phyloP scores from a whole-genome alignment of 495 filamentous ascomycete genomes.

The Podospora conica region DNA sequence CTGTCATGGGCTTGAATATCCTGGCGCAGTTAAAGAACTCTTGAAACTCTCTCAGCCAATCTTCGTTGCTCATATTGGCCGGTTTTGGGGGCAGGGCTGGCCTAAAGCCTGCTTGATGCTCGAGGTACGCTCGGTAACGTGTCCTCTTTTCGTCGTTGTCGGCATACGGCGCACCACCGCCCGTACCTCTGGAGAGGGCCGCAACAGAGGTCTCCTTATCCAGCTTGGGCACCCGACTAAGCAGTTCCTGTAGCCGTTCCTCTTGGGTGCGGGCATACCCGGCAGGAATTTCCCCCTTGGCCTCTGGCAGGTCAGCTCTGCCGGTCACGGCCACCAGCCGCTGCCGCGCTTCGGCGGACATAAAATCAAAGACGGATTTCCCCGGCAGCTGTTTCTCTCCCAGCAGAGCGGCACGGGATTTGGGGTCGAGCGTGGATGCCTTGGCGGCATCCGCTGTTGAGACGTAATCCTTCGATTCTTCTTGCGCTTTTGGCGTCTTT shows the following conservation, averaged over 20 bases:
- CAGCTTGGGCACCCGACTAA: slow-evolving; percentile 60
- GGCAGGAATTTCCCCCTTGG: slow-evolving; percentile 64
- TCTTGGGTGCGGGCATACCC: slow-evolving; percentile 54
- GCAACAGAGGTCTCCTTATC: slow-evolving; percentile 67
- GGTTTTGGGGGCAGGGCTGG: slow-evolving; percentile 51
- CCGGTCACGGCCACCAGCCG: slow-evolving; percentile 71
- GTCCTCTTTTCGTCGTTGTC: slow-evolving; percentile 72
- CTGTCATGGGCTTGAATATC: slow-evolving; percentile 89
- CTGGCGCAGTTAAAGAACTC: slow-evolving; percentile 86
- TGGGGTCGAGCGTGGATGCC: slow-evolving; percentile 69
- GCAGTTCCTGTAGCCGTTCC: slow-evolving; percentile 53
- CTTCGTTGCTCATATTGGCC: slow-evolving; percentile 52
- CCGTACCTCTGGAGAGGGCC: slow-evolving; percentile 65
- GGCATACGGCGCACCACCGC: slow-evolving; percentile 76
- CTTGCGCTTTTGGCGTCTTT: slow-evolving; percentile 41
- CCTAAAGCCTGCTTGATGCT: slow-evolving; percentile 63
- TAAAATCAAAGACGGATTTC: slow-evolving; percentile 93
- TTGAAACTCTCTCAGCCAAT: slow-evolving; percentile 72
- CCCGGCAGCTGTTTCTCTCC: slow-evolving; percentile 79
- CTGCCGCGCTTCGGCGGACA: slow-evolving; percentile 74
- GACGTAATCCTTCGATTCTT: slow-evolving; percentile 43
- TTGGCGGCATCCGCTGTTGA: slow-evolving; percentile 71
- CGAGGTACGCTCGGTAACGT: slow-evolving; percentile 75
- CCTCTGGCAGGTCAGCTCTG: slow-evolving; percentile 68
- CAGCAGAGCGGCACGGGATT: slow-evolving; percentile 70